Conservation (phyloP, 306 rosid genomes). For the Adenanthera pavonina region DNA sequence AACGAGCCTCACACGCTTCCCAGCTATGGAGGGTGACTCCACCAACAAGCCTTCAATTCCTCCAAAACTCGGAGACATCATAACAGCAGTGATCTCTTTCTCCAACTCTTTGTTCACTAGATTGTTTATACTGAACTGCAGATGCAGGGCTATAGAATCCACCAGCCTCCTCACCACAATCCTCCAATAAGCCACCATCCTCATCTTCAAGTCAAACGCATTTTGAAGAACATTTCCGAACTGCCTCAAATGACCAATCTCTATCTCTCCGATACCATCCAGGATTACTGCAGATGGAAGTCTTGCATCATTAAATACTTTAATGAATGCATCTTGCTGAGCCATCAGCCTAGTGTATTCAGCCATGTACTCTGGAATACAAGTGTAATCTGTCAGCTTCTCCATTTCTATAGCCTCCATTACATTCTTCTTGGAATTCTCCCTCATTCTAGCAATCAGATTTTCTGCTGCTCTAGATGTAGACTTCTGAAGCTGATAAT, state of each 20-base stretch:
- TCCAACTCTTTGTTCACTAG: constrained; percentile 51
- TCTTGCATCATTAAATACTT: neutral
- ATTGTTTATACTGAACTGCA: constrained; percentile 42
- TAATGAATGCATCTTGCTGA: constrained; percentile 32
- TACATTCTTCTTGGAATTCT: constrained; percentile 36
- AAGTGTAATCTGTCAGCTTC: constrained; percentile 54
- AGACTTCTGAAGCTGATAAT: neutral
- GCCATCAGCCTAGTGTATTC: constrained; percentile 44
- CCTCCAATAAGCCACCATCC: constrained; percentile 64
- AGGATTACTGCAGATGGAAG: constrained; percentile 14
- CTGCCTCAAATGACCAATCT: constrained; percentile 32
- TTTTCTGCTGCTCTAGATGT: neutral
- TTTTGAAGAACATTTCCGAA: constrained; percentile 30
- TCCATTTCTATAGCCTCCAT: constrained; percentile 57
- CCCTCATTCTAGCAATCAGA: constrained; percentile 22
- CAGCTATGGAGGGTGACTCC: constrained; percentile 53
- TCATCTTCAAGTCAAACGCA: constrained; percentile 57
- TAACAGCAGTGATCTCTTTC: constrained; percentile 43
- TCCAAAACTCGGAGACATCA: constrained; percentile 35
- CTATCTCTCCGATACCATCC: constrained; percentile 44
- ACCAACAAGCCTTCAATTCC: constrained; percentile 63
- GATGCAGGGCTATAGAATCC: constrained; percentile 49
- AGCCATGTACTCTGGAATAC: constrained; percentile 39
- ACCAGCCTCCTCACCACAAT: constrained; percentile 53
- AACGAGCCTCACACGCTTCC: constrained; percentile 47